Conservation (phyloP, 2,329 filamentous ascomycete genomes). For the Calonectria naviculata region DNA sequence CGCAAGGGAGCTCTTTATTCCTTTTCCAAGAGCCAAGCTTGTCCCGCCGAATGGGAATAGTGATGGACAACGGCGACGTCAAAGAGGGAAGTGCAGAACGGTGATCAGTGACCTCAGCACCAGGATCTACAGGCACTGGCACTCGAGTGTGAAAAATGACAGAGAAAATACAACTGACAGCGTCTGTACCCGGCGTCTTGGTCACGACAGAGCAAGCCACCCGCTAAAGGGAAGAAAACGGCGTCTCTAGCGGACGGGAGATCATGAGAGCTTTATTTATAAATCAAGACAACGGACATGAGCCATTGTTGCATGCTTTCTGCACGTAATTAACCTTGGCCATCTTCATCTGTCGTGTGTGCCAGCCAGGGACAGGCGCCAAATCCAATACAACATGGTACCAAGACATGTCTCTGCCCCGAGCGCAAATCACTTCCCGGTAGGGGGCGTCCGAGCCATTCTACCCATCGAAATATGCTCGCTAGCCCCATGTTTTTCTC, state of each 20-base stretch:
- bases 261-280: constrained; percentile 15
- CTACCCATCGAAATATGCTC: neutral
- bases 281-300: neutral
- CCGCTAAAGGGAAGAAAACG: neutral
- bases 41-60: neutral
- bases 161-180: neutral
- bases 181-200: neutral
- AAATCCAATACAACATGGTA: constrained; percentile 10
- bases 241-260: constrained; percentile 5
- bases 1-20: neutral
- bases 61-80: neutral
- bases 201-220: neutral
- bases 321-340: constrained; percentile 13
- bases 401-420: constrained; percentile 1
- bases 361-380: constrained; percentile 2
- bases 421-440: constrained; percentile 4
- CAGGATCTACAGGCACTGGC: constrained; percentile 13
- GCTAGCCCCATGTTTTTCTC: neutral
- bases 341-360: neutral
- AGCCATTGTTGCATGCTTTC: constrained; percentile 10
- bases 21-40: neutral
- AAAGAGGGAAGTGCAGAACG: neutral
- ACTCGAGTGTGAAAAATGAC: neutral
- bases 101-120: constrained; percentile 7
- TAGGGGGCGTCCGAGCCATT: neutral